Evolutionary conservation across 2,329 filamentous ascomycete genomes (phyloP).

Genomic region (Teratosphaeria epicoccoides): DNA sequence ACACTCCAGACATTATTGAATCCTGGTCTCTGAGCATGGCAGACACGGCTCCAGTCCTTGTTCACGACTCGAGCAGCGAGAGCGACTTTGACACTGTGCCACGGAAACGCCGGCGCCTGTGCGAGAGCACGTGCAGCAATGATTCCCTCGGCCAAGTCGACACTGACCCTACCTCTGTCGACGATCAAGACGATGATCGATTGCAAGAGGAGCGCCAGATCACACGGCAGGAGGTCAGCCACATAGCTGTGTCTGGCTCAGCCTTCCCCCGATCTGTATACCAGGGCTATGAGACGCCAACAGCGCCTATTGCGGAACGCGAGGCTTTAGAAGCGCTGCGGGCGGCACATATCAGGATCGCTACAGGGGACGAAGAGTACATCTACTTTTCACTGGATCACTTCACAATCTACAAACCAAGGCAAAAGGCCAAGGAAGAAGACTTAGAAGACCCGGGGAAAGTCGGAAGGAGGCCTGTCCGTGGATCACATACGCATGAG

Average conservation of each 20-base stretch:
- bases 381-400: constrained; percentile 8
- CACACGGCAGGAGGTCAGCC: not conserved
- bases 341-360: not conserved
- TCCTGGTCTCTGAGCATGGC: no score
- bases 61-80: not conserved
- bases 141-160: not conserved
- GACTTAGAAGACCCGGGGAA: not conserved
- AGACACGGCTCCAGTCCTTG: not conserved
- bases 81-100: not conserved
- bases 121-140: not conserved
- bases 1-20: no score
- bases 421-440: not conserved
- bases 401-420: constrained; percentile 14
- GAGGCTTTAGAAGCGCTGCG: not conserved
- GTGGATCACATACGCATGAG: constrained; percentile 32
- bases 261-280: constrained; percentile 5
- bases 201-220: not conserved
- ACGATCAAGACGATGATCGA: not conserved
- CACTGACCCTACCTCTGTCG: not conserved
- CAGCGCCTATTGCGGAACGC: not conserved
- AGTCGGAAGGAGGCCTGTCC: not conserved
- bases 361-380: no score
- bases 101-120: not conserved
- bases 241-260: not conserved
- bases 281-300: constrained; percentile 3